These are phyloP conservation scores for Crithidia fasciculata DNA, from an alignment of 208 protist species.

Conservation along the genomic window DNA sequence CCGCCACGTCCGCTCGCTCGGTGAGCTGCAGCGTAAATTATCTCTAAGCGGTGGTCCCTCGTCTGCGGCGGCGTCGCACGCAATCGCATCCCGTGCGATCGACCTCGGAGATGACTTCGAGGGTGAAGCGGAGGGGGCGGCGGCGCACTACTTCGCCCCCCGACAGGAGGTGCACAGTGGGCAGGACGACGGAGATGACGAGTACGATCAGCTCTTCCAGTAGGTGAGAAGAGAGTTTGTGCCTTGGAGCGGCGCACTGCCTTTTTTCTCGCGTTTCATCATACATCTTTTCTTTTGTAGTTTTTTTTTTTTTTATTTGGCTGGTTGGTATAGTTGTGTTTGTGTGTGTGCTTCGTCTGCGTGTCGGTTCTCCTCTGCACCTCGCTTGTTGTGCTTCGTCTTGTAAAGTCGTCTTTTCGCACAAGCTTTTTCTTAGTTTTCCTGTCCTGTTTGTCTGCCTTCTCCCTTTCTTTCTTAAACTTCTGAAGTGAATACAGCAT, in stretches of 20 bases:
- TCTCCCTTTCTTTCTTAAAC: not conserved
- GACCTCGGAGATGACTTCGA: constrained; percentile 34
- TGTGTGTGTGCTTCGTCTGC: too few relatives aligned
- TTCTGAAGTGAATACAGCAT: not conserved
- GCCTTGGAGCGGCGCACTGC: too few relatives aligned
- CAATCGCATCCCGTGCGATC: constrained; percentile 5
- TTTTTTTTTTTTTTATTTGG: not conserved
- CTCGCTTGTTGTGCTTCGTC: too few relatives aligned
- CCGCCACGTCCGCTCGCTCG: constrained; percentile 27
- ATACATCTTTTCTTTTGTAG: constrained; percentile 15
- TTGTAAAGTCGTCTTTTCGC: too few relatives aligned
- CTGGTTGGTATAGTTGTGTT: not conserved
- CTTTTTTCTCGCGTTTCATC: not conserved
- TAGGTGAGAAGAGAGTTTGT: not conserved
- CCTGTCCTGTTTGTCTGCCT: not conserved
- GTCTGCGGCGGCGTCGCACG: not conserved
- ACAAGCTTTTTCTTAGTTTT: too few relatives aligned
- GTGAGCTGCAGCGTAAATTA: constrained; percentile 38
- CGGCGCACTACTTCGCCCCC: constrained; percentile 52
- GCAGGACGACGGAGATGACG: constrained; percentile 36
- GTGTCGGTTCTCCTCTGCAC: too few relatives aligned
- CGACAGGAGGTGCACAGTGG: constrained; percentile 31
- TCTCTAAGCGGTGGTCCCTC: not conserved
- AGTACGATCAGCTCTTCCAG: constrained; percentile 45
- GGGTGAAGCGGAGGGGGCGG: constrained; percentile 37